Base-by-base conservation (phyloP, 768 basidiomycete species). In the Leccinum rimulosum region DNA sequence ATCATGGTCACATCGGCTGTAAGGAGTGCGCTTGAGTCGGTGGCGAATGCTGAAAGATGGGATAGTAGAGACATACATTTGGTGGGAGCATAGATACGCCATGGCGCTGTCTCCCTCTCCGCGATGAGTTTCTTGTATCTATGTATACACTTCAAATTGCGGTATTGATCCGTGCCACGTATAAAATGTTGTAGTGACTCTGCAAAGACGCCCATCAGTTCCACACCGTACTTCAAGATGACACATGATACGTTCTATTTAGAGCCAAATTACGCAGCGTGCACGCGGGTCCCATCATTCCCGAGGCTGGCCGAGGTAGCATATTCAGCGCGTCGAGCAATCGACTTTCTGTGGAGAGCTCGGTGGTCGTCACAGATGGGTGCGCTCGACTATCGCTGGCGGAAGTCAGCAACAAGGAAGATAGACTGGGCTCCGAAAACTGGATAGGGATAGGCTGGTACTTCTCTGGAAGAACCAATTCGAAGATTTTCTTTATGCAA, bases 261-360 rank as follows among this genome's bases (percentile, higher is more conserved):
- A 28, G 49, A 27, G 49, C 28, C 15, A 50, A 28, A 50, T 28
- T 50, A n/a, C 49, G 49, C 17, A 50, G 27, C 49, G 49, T n/a
- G 27, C 28, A 50, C 12, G 17, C 27, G 9, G 49, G 49, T 50
- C 49, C 49, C 58, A 70, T 11, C 67, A 70, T 64, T 61, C 62
- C 52, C 8, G 69, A 65, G 52, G 64, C 50, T 49, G 60, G 52
- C 35, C 17, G 10, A 53, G 43, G 43, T 19, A 19, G 5, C 43
- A 45, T 45, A 12, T 45, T 6, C 4, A 19, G 11, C 11, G 43
- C 19, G 19, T 45, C 43, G 11, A 45, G 43, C 11, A 19, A 45
- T 5, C 19, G 43, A 45, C 15, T 45, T 19, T 45, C 43, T 19
- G 43, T 19, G 22, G 22, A 22, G 19, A 19, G n/a, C n/a, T 45